A percentile compares a stretch with the other conserved stretches of the same genome.
phyloP scores from a whole-genome alignment of 2,329 filamentous ascomycete species.

The Orbilia javanica region DNA sequence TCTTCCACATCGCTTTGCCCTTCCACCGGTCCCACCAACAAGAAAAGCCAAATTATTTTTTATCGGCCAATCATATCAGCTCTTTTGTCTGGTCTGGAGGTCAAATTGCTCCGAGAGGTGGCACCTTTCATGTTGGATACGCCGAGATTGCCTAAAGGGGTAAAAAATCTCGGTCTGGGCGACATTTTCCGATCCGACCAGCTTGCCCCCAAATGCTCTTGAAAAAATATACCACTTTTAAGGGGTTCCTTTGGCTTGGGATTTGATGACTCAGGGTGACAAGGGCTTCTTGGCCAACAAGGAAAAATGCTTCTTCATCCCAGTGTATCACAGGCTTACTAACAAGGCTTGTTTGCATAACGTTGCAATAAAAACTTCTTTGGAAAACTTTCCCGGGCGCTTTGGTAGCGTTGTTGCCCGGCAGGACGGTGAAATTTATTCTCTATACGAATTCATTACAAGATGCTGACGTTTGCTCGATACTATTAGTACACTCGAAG shows the following conservation, averaged over 20 bases:
- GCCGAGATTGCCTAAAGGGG: slow-evolving; percentile 30
- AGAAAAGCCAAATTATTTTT: slow-evolving; percentile 41
- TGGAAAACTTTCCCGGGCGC: not conserved
- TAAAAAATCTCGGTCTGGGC: slow-evolving; percentile 43
- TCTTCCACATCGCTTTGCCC: slow-evolving; percentile 35
- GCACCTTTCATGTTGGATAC: not conserved
- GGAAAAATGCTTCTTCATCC: slow-evolving; percentile 26
- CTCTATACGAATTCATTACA: too few species aligned
- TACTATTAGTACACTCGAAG: too few species aligned
- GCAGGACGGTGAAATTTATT: not conserved
- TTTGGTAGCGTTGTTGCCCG: not conserved
- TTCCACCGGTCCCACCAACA: slow-evolving; percentile 17
- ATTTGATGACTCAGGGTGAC: slow-evolving; percentile 58
- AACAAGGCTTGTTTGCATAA: slow-evolving; percentile 16
- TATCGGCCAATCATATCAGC: slow-evolving; percentile 32
- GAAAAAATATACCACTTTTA: not conserved
- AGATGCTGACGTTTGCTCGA: not conserved
- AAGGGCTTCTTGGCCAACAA: slow-evolving; percentile 25
- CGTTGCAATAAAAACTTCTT: slow-evolving; percentile 1
- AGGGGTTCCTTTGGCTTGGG: slow-evolving; percentile 38
- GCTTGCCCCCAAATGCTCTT: not conserved
- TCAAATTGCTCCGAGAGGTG: slow-evolving; percentile 57
- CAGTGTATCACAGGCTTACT: slow-evolving; percentile 12
- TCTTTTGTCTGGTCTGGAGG: slow-evolving; percentile 28
- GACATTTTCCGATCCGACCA: slow-evolving; percentile 52